Evolutionary conservation across 1,284 basidiomycete species (phyloP).

Genomic region (Cryptococcus sp.): DNA sequence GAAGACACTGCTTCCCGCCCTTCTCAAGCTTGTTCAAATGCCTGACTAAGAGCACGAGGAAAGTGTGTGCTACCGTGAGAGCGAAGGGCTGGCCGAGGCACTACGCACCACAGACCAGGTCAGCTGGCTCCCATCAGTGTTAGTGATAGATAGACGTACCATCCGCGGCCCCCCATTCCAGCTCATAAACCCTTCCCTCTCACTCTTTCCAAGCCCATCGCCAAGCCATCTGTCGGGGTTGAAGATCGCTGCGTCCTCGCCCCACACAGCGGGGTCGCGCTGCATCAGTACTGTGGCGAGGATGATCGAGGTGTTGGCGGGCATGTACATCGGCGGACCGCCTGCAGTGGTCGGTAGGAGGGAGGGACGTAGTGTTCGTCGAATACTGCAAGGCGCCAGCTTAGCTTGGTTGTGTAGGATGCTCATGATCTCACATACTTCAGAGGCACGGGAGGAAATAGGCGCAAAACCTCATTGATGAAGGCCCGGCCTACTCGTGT

Average conservation of each 20-base stretch:
- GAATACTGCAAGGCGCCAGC: slow-evolving; percentile 27
- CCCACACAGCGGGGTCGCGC: slow-evolving; percentile 35
- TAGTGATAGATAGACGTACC: slow-evolving; percentile 19
- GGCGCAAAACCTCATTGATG: slow-evolving; percentile 41
- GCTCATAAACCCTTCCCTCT: slow-evolving; percentile 35
- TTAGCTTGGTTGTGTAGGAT: neutral
- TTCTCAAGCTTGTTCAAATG: slow-evolving; percentile 14
- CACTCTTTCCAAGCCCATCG: slow-evolving; percentile 16
- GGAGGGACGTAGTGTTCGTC: slow-evolving; percentile 32
- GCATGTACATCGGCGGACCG: slow-evolving; percentile 35
- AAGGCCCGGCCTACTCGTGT: slow-evolving; percentile 34
- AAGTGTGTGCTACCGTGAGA: slow-evolving; percentile 30
- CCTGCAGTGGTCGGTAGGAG: slow-evolving; percentile 30
- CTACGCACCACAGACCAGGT: slow-evolving; percentile 12
- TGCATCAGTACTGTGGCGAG: slow-evolving; percentile 37
- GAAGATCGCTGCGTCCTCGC: slow-evolving; percentile 38
- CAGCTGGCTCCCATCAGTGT: neutral
- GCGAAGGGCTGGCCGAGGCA: slow-evolving; percentile 45
- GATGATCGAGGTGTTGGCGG: slow-evolving; percentile 41
- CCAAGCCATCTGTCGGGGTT: slow-evolving; percentile 34
- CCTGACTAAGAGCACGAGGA: slow-evolving; percentile 30
- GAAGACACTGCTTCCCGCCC: neutral
- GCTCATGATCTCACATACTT: slow-evolving; percentile 28
- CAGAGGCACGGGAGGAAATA: slow-evolving; percentile 46
- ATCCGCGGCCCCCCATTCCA: slow-evolving; percentile 46